phyloP scores from a whole-genome alignment of 2,329 filamentous ascomycete species.

The Diplocarpon mali region DNA sequence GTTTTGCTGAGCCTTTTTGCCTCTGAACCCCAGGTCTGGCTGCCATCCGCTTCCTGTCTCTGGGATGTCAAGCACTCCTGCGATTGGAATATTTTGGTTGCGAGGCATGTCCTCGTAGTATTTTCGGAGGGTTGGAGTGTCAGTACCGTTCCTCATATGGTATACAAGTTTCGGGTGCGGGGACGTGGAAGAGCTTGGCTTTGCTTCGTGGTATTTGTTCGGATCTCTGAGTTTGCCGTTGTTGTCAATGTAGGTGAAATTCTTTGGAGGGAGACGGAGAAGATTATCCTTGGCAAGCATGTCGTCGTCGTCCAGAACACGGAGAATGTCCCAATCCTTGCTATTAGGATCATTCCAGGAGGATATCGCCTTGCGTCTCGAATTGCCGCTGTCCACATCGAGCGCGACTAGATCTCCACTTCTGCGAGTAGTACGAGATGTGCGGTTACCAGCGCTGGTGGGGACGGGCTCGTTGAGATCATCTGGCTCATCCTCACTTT shows the following conservation, averaged over 20 bases:
- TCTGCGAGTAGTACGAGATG: background rate
- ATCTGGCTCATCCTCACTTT: background rate
- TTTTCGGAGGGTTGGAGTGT: conserved; percentile 3
- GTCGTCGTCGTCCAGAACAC: conserved; percentile 12
- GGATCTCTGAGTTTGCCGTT: conserved; percentile 13
- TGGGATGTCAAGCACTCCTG: conserved; percentile 12
- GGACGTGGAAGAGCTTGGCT: background rate
- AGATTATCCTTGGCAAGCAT: conserved; percentile 14
- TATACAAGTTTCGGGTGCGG: conserved; percentile 18
- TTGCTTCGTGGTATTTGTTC: conserved; percentile 6
- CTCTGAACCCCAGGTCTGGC: background rate
- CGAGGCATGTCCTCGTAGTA: conserved; percentile 17
- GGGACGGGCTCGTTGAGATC: background rate
- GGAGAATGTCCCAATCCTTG: conserved; percentile 14
- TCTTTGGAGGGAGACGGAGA: conserved; percentile 9
- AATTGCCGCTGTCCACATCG: background rate
- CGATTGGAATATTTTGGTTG: conserved; percentile 13
- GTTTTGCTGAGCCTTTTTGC: background rate
- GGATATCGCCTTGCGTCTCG: background rate
- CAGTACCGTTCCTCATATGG: conserved; percentile 18
- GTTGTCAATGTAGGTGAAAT: conserved; percentile 12
- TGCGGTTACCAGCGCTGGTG: background rate
- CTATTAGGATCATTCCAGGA: conserved; percentile 17
- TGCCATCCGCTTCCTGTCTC: conserved; percentile 3
- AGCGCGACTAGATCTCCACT: background rate